A percentile compares a stretch with the other conserved stretches of the same genome.
Conservation (phyloP, 331 rosid species). For the Stylosanthes scabra region DNA sequence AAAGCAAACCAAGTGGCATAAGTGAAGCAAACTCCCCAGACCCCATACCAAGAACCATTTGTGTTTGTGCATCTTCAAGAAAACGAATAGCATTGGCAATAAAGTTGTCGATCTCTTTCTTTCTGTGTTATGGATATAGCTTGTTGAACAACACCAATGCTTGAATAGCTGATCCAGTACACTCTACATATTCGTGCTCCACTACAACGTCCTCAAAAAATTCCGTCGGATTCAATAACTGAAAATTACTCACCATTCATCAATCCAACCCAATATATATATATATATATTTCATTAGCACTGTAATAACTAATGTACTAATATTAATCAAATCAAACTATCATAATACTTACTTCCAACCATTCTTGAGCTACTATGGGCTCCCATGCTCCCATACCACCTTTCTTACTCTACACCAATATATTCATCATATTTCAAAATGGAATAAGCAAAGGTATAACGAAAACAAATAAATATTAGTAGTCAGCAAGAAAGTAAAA, state of each 20-base stretch:
- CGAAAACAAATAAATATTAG: neutral
- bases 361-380: too few species aligned
- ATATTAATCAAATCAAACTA: too few species aligned
- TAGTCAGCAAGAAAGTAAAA: neutral
- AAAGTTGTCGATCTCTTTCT: slow-evolving; percentile 70
- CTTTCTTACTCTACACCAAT: slow-evolving; percentile 76
- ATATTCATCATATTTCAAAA: neutral
- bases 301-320: too few species aligned
- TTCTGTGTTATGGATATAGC: slow-evolving; percentile 68
- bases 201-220: too few species aligned
- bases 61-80: slow-evolving; percentile 64
- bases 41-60: slow-evolving; percentile 90
- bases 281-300: slow-evolving; percentile 63
- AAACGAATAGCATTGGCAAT: slow-evolving; percentile 67
- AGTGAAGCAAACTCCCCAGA: slow-evolving; percentile 90
- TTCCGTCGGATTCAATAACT: too few species aligned
- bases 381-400: slow-evolving; percentile 82
- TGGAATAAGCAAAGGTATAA: neutral
- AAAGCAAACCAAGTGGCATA: slow-evolving; percentile 88
- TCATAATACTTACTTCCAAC: too few species aligned
- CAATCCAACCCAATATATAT: slow-evolving; percentile 88
- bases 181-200: too few species aligned
- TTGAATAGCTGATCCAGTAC: too few species aligned
- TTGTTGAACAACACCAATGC: slow-evolving; percentile 66
- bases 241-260: too few species aligned